Conservation (phyloP, 2,329 filamentous ascomycete genomes). For the Claviceps citrina region DNA sequence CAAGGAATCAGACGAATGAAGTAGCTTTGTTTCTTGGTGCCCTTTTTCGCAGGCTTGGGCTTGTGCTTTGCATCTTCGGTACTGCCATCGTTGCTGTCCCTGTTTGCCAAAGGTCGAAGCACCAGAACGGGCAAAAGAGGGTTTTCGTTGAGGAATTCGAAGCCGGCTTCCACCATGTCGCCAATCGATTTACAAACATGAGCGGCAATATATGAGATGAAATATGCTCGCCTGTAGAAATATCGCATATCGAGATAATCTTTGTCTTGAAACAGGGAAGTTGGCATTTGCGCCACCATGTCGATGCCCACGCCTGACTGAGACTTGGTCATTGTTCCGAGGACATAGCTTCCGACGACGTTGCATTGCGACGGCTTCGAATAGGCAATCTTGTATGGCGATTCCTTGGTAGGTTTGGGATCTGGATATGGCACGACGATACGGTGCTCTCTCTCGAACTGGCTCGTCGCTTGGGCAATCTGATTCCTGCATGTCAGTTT, state of each 20-base stretch:
- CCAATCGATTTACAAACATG: constrained; percentile 45
- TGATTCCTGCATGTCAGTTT: constrained; percentile 17
- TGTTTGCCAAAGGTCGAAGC: constrained; percentile 21
- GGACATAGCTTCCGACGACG: constrained; percentile 73
- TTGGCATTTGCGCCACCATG: constrained; percentile 76
- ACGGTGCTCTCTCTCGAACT: constrained; percentile 49
- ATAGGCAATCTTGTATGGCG: constrained; percentile 70
- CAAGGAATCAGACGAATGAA: constrained; percentile 66
- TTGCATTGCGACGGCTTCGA: constrained; percentile 64
- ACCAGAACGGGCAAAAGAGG: constrained; percentile 54
- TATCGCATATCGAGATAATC: constrained; percentile 88
- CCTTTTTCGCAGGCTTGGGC: constrained; percentile 12
- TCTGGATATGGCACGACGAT: constrained; percentile 71
- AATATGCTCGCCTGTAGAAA: constrained; percentile 89
- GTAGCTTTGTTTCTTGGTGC: constrained; percentile 22
- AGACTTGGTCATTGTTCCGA: constrained; percentile 56
- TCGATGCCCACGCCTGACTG: constrained; percentile 51
- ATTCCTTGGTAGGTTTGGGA: constrained; percentile 60
- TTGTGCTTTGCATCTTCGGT: constrained; percentile 7
- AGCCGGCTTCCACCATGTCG: constrained; percentile 41
- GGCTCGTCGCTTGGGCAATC: constrained; percentile 53
- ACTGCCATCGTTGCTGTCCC: constrained; percentile 7
- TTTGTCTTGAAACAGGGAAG: constrained; percentile 72
- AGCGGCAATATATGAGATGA: constrained; percentile 65
- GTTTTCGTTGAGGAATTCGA: constrained; percentile 57